These are phyloP conservation scores for Strigomonas culicis DNA, from an alignment of 208 protist species.

Conservation along the genomic window DNA sequence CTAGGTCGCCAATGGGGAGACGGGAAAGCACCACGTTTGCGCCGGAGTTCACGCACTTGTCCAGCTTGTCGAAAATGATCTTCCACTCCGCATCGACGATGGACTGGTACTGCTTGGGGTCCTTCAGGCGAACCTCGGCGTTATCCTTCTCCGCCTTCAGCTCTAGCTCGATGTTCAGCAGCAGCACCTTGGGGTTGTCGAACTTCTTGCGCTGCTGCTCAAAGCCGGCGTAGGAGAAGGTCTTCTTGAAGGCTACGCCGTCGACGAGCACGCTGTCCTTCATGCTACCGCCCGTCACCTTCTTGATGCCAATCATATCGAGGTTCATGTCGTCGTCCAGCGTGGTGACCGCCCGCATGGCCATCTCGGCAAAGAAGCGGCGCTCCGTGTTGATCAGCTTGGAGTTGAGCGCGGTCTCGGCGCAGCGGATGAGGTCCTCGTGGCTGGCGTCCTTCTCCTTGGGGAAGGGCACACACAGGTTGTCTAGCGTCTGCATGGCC, in stretches of 20 bases:
- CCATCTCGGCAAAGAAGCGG: conserved; percentile 99
- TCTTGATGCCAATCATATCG: conserved; percentile 99
- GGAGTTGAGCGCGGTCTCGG: conserved; percentile 98
- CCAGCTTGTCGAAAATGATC: conserved; percentile 99
- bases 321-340: conserved; percentile 96
- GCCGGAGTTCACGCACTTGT: conserved; percentile 97
- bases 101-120: conserved; percentile 98
- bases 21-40: conserved; percentile 99
- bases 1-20: conserved; percentile 99
- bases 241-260: conserved; percentile 99
- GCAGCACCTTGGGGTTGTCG: conserved; percentile 97
- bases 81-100: conserved; percentile 99
- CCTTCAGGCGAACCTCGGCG: conserved; percentile 98
- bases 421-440: conserved; percentile 93
- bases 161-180: conserved; percentile 99
- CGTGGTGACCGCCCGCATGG: conserved; percentile 96
- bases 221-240: conserved; percentile 96
- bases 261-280: conserved; percentile 98
- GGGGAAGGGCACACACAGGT: conserved; percentile 92
- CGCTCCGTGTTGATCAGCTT: conserved; percentile 98
- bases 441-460: conserved; percentile 32
- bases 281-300: conserved; percentile 99
- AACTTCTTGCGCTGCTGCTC: conserved; percentile 99
- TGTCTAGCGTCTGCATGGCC: conserved; percentile 83
- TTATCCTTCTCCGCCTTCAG: conserved; percentile 99